phyloP scores from a whole-genome alignment of 2,329 filamentous ascomycete species.

The Cladorrhinum sp. region DNA sequence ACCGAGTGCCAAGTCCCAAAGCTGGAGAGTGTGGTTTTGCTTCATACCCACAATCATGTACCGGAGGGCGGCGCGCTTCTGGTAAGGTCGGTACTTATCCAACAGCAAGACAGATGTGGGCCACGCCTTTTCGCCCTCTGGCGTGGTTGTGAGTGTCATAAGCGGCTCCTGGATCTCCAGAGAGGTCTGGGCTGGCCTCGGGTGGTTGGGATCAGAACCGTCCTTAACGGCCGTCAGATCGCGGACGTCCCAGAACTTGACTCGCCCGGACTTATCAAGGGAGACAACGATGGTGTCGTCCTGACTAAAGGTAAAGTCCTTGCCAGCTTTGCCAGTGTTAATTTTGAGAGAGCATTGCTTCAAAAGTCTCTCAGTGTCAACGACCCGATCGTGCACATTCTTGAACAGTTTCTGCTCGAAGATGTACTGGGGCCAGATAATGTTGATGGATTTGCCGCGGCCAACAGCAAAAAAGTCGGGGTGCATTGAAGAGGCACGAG shows the following conservation, averaged over 20 bases:
- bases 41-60: constrained; percentile 98
- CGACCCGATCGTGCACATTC: constrained; percentile 61
- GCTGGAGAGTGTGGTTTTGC: constrained; percentile 96
- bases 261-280: constrained; percentile 90
- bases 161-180: constrained; percentile 83
- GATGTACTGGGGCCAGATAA: constrained; percentile 69
- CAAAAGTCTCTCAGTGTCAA: constrained; percentile 85
- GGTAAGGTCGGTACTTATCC: constrained; percentile 91
- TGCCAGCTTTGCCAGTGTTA: constrained; percentile 94
- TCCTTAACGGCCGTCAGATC: constrained; percentile 61
- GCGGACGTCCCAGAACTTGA: constrained; percentile 98
- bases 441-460: constrained; percentile 91
- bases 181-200: constrained; percentile 53
- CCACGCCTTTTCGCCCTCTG: constrained; percentile 89
- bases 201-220: constrained; percentile 48
- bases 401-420: constrained; percentile 63
- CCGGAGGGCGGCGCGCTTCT: constrained; percentile 82
- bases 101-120: constrained; percentile 94
- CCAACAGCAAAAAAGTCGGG: constrained; percentile 94
- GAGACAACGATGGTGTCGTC: constrained; percentile 94
- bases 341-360: constrained; percentile 88
- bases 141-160: constrained; percentile 81
- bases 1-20: constrained; percentile 94
- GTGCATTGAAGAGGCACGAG: constrained; percentile 82
- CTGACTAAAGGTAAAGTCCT: constrained; percentile 97